A percentile compares a stretch with the other conserved stretches of the same genome.
phyloP scores from a whole-genome alignment of 306 rosid genomes.

The Sicyos edulis region DNA sequence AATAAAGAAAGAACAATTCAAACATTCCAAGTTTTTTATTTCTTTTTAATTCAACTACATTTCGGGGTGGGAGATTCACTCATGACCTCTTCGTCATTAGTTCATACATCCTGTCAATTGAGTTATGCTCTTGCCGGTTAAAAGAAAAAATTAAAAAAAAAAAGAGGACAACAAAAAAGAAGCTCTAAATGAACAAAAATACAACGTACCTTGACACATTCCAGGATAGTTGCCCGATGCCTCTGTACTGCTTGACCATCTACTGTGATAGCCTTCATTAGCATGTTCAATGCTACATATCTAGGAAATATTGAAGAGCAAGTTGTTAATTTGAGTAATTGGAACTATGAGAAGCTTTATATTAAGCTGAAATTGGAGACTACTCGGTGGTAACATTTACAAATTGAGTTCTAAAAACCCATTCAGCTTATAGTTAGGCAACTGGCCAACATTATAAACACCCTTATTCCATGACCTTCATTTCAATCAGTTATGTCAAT shows the following conservation, averaged over 20 bases:
- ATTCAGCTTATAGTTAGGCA: background rate
- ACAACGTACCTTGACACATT: constrained; percentile 81
- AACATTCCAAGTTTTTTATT: background rate
- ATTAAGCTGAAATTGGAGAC: constrained; percentile 5
- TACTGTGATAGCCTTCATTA: constrained; percentile 88
- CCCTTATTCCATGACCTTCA: constrained; percentile 1
- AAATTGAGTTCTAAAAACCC: constrained; percentile 4
- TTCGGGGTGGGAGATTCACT: no score
- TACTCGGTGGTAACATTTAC: background rate
- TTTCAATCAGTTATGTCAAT: background rate
- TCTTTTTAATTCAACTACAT: no score
- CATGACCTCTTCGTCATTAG: no score
- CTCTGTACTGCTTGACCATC: constrained; percentile 98
- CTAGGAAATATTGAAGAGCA: constrained; percentile 32
- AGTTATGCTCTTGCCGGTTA: no score
- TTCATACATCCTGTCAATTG: no score
- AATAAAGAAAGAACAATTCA: constrained; percentile 5
- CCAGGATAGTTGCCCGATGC: constrained; percentile 92
- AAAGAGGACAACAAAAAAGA: background rate
- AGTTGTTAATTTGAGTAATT: background rate
- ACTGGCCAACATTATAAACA: constrained; percentile 1
- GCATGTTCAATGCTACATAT: constrained; percentile 92
- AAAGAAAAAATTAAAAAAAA: no score
- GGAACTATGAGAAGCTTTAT: constrained; percentile 3
- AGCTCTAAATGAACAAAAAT: constrained; percentile 11